These are phyloP conservation scores for Epichloe sibirici DNA, from an alignment of 2,329 filamentous ascomycete genomes.

Conservation along the genomic window DNA sequence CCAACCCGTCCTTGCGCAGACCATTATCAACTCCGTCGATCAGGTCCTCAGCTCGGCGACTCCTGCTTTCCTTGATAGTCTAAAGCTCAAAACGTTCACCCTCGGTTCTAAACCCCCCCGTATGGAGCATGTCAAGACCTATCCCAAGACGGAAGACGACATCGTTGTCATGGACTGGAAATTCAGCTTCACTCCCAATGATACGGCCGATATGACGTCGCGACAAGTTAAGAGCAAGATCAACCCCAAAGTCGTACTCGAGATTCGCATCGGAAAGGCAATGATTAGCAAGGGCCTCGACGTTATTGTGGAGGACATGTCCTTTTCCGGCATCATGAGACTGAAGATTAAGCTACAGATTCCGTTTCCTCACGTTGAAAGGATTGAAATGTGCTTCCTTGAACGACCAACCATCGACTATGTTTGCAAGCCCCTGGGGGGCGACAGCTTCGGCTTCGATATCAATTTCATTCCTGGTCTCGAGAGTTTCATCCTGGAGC, in stretches of 20 bases:
- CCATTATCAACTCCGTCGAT: slow-evolving; percentile 86
- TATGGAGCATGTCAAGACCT: slow-evolving; percentile 96
- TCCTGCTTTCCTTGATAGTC: slow-evolving; percentile 81
- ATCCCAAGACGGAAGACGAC: slow-evolving; percentile 90
- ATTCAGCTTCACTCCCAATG: slow-evolving; percentile 97
- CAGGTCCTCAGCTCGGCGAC: slow-evolving; percentile 90
- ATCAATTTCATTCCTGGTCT: slow-evolving; percentile 98
- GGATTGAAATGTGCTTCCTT: slow-evolving; percentile 88
- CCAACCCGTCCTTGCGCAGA: slow-evolving; percentile 82
- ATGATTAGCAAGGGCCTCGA: slow-evolving; percentile 95
- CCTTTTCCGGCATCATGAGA: slow-evolving; percentile 89
- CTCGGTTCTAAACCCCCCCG: slow-evolving; percentile 90
- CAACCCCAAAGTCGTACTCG: slow-evolving; percentile 91
- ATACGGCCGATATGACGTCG: slow-evolving; percentile 80
- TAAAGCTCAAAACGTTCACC: slow-evolving; percentile 88
- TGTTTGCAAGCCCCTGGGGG: slow-evolving; percentile 96
- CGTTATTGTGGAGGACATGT: slow-evolving; percentile 96
- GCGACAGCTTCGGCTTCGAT: slow-evolving; percentile 91
- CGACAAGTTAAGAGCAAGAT: slow-evolving; percentile 89
- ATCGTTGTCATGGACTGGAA: slow-evolving; percentile 99
- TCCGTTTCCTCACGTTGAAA: slow-evolving; percentile 89
- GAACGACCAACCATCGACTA: slow-evolving; percentile 87
- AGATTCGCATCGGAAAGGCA: slow-evolving; percentile 89
- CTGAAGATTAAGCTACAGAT: slow-evolving; percentile 97
- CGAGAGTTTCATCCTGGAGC: slow-evolving; percentile 86